Base-by-base conservation (phyloP, 345 rosid species). In the Streptanthus diversifolius region DNA sequence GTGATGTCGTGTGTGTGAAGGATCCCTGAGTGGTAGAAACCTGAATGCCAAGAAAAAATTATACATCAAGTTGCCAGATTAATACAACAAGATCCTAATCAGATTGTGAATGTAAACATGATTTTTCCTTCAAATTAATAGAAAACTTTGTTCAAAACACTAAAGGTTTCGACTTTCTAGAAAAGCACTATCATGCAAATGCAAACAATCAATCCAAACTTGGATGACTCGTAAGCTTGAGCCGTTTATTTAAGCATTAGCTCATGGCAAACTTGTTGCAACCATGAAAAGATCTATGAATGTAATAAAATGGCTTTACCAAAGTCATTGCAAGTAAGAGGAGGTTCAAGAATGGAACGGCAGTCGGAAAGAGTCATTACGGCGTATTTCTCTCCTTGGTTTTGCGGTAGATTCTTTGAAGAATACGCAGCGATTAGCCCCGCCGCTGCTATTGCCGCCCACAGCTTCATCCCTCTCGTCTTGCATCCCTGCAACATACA, bases 21-120 rank as follows among this genome's bases (percentile, higher is more conserved):
- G 36, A 87, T 85, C 7, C 85, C 91, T 0, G 96, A 79, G 67
- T 90, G 96, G 71, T 92, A 92, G 74, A 88, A 90, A 33, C 98
- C 96, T 90, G 71, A 30, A 48, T 6, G 33, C 27, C 37, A n/a
- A 37, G 11, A 4, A 39, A 13, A 22, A 22, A 19, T 18, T 17
- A 10, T 4, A 1, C 0, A 52, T 6, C 0, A 61, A 47, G 9
- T 62, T 5, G 14, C n/a, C n/a, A n/a, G 13, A 43, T 41, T 14
- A n/a, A n/a, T n/a, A n/a, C n/a, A n/a, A n/a, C n/a, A 39, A 39
- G 8, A 30, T 6, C 32, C 32, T 1, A 29, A 29, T 29, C 32
- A 22, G 25, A 27, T 3, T 27, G 30, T 4, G 30, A 27, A 27
- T 27, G 30, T 4, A 27, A 27, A 27, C 30, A 4, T 3, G 5